Evolutionary conservation across 257 asterid genomes (phyloP).

Genomic region (Solanum paucissectum): DNA sequence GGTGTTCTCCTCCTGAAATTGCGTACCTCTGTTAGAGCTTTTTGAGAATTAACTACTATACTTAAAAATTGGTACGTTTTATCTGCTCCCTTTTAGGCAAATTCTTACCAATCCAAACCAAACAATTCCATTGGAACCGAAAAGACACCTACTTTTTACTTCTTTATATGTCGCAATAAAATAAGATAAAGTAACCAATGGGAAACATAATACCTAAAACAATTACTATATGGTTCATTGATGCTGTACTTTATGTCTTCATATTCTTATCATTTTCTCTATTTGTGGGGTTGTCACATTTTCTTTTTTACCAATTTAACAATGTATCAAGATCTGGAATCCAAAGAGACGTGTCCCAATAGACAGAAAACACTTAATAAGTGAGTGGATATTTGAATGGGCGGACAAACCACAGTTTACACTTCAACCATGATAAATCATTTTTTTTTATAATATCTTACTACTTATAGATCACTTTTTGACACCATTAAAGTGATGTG

Average conservation of each 20-base stretch:
- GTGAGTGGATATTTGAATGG: background rate
- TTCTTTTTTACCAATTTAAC: background rate
- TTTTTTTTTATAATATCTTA: background rate
- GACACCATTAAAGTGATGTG: background rate
- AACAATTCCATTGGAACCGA: background rate
- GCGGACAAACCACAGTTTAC: background rate
- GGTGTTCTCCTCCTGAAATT: slow-evolving; percentile 35
- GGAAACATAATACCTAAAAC: background rate
- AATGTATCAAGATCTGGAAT: background rate
- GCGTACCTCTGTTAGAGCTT: slow-evolving; percentile 35
- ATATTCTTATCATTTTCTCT: background rate
- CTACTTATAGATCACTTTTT: background rate
- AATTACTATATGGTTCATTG: background rate
- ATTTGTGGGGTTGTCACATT: background rate
- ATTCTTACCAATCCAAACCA: background rate
- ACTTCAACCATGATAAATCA: background rate
- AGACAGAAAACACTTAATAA: background rate
- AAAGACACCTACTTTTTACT: background rate
- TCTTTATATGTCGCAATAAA: background rate
- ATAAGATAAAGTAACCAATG: background rate
- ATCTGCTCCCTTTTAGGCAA: background rate
- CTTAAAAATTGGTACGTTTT: background rate
- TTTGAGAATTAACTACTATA: slow-evolving; percentile 6
- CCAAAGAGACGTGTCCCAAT: background rate
- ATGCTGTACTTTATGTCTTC: background rate